Evolutionary conservation across 371 early-diverging fungal genomes (phyloP).

Genomic region (Circinella minor): DNA sequence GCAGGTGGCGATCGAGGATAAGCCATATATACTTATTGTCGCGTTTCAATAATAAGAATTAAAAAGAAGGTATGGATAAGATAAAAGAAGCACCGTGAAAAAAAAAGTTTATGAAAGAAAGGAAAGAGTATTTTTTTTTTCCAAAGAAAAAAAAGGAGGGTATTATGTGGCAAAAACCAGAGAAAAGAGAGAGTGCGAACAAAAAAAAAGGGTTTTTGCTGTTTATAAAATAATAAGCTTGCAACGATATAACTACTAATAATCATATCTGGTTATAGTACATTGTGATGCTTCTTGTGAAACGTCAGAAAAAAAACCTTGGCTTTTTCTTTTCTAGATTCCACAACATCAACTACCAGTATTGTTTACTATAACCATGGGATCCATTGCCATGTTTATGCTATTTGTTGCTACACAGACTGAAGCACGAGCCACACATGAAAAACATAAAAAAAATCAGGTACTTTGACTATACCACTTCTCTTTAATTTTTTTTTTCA

Average conservation of each 20-base stretch:
- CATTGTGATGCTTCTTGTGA: conserved; percentile 43
- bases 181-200: neutral
- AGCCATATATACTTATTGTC: conserved; percentile 20
- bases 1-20: conserved; percentile 40
- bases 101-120: neutral
- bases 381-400: neutral
- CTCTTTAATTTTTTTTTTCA: too few species aligned
- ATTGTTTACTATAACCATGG: conserved; percentile 13
- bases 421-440: neutral
- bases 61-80: conserved; percentile 6
- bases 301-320: conserved; percentile 41
- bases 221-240: neutral
- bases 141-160: too few species aligned
- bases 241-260: conserved; percentile 9
- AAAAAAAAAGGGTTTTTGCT: neutral
- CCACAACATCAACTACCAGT: conserved; percentile 35
- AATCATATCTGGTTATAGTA: conserved; percentile 17
- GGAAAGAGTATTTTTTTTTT: neutral
- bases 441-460: too few species aligned
- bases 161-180: too few species aligned
- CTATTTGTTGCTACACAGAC: neutral
- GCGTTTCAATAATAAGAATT: neutral
- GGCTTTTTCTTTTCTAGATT: conserved; percentile 49
- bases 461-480: neutral
- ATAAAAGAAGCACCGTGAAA: conserved; percentile 2